Conservation (phyloP, 495 filamentous ascomycete species). For the Antarctomyces pellizariae region DNA sequence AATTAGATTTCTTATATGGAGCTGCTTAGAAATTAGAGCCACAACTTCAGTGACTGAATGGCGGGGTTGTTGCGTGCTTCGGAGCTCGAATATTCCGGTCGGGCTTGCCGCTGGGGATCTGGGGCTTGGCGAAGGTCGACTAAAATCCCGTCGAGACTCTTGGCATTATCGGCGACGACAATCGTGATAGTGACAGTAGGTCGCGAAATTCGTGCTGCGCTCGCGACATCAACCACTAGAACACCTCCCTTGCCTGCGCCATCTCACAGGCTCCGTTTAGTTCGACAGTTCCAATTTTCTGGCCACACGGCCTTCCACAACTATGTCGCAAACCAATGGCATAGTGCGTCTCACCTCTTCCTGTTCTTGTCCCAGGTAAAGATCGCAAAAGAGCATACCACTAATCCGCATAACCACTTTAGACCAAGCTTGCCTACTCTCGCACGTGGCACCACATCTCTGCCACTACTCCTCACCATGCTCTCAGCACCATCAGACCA, state of each 20-base stretch:
- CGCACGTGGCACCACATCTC: slow-evolving; percentile 83
- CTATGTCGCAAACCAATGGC: slow-evolving; percentile 47
- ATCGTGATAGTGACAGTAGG: too few species aligned
- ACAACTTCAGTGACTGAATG: too few species aligned
- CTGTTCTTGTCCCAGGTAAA: not conserved
- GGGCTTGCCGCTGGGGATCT: too few species aligned
- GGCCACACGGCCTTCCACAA: slow-evolving; percentile 12
- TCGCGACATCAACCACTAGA: slow-evolving; percentile 9
- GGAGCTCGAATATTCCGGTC: too few species aligned
- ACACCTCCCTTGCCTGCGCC: slow-evolving; percentile 1
- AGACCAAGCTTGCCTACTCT: slow-evolving; percentile 94
- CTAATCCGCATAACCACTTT: slow-evolving; percentile 2
- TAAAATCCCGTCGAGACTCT: too few species aligned
- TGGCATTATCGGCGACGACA: too few species aligned
- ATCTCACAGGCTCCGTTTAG: too few species aligned
- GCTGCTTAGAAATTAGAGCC: too few species aligned
- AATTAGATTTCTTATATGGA: too few species aligned
- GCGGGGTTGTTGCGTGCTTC: too few species aligned
- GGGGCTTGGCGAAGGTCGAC: too few species aligned
- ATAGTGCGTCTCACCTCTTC: slow-evolving; percentile 22
- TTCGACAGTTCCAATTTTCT: slow-evolving; percentile 1
- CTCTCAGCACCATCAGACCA: slow-evolving; percentile 24
- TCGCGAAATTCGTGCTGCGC: not conserved
- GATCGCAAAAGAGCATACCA: not conserved
- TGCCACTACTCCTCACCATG: slow-evolving; percentile 29